Conservation (phyloP, 2,329 filamentous ascomycete genomes). For the Neofusicoccum cordaticola region DNA sequence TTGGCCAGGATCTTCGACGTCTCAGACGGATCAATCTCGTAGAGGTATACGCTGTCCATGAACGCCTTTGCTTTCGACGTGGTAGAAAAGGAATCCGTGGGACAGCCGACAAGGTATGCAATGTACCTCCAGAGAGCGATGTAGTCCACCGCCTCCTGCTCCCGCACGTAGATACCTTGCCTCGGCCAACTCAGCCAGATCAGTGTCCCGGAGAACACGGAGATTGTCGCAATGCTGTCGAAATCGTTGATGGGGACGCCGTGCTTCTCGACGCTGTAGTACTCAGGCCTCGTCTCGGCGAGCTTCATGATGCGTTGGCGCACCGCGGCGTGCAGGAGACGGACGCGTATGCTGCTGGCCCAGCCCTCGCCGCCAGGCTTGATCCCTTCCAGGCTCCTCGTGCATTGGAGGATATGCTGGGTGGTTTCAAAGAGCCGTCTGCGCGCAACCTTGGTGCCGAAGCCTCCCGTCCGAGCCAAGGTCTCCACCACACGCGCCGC, state of each 20-base stretch:
- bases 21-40: constrained; percentile 64
- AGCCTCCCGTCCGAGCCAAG: constrained; percentile 70
- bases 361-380: constrained; percentile 67
- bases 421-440: constrained; percentile 69
- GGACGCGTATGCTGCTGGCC: constrained; percentile 63
- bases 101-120: constrained; percentile 68
- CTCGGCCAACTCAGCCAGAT: constrained; percentile 68
- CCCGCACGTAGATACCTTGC: constrained; percentile 65
- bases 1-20: constrained; percentile 65
- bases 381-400: constrained; percentile 61
- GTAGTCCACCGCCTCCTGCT: constrained; percentile 66
- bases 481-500: constrained; percentile 72
- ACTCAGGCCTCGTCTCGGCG: constrained; percentile 53
- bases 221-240: constrained; percentile 69
- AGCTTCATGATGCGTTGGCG: constrained; percentile 63
- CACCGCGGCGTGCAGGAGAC: constrained; percentile 67
- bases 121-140: constrained; percentile 75
- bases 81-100: constrained; percentile 58
- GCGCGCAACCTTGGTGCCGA: constrained; percentile 64
- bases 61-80: constrained; percentile 56
- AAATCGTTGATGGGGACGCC: constrained; percentile 74
- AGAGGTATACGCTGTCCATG: constrained; percentile 65
- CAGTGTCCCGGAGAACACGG: constrained; percentile 65
- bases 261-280: constrained; percentile 58
- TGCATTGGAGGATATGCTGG: constrained; percentile 72